These are phyloP conservation scores for Aspergillus hortae DNA, from an alignment of 2,329 filamentous ascomycete species.

Conservation along the genomic window DNA sequence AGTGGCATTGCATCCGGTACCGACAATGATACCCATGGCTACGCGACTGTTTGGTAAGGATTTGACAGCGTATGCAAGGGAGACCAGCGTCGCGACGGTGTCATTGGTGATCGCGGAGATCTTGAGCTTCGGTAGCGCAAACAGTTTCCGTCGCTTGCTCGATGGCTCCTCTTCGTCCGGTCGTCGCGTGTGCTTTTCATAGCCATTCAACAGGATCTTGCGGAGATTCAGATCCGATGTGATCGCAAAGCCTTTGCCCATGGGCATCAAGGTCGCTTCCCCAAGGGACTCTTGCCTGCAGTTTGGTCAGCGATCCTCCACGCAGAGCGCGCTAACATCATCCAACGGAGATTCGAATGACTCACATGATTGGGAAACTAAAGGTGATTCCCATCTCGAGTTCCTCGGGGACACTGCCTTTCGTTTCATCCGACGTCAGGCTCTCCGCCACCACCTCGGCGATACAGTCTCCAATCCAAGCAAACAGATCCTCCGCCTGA, in stretches of 20 bases:
- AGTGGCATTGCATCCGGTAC: constrained; percentile 78
- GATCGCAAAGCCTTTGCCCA: constrained; percentile 58
- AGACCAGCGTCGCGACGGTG: constrained; percentile 73
- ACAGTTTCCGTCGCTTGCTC: constrained; percentile 43
- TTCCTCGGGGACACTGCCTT: constrained; percentile 40
- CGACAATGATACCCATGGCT: constrained; percentile 76
- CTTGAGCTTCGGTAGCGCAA: constrained; percentile 60
- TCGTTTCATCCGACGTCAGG: constrained; percentile 38
- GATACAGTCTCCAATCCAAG: constrained; percentile 78
- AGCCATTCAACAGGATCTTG: constrained; percentile 52
- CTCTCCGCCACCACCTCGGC: constrained; percentile 64
- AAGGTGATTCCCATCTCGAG: constrained; percentile 49
- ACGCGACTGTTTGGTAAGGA: constrained; percentile 61
- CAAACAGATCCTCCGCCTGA: constrained; percentile 70
- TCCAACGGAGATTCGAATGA: constrained; percentile 1
- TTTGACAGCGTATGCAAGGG: constrained; percentile 69
- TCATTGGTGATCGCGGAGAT: constrained; percentile 79
- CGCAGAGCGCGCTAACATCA: neutral
- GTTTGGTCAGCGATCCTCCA: neutral
- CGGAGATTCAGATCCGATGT: constrained; percentile 53
- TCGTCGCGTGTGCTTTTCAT: constrained; percentile 49
- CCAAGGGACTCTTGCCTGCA: constrained; percentile 50
- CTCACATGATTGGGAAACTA: constrained; percentile 50
- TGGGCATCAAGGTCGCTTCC: constrained; percentile 55
- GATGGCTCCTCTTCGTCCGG: constrained; percentile 39